phyloP scores from a whole-genome alignment of 208 protist genomes.

The Trypanosoma melophagium region DNA sequence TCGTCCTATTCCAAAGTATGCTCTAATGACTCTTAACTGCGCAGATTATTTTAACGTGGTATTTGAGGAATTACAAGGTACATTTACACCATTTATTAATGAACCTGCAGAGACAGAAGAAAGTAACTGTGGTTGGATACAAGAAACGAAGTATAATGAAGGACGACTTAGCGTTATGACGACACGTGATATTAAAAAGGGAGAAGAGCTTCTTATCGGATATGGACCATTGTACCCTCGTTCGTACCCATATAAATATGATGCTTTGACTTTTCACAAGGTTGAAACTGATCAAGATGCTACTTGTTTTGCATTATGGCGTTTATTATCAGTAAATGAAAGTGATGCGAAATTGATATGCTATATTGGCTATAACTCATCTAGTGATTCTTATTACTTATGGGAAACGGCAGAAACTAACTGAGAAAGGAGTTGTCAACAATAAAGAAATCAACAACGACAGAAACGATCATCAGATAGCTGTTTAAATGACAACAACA shows the following conservation, averaged over 20 bases:
- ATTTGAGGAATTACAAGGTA: slow-evolving; percentile 72
- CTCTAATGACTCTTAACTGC: slow-evolving; percentile 84
- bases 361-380: slow-evolving; percentile 52
- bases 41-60: slow-evolving; percentile 84
- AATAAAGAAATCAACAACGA: background rate
- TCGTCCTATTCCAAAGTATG: slow-evolving; percentile 63
- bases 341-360: slow-evolving; percentile 53
- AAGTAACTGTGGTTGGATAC: slow-evolving; percentile 89
- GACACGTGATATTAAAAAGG: slow-evolving; percentile 52
- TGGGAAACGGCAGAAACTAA: slow-evolving; percentile 29
- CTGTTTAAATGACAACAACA: background rate
- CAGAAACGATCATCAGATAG: background rate
- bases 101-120: slow-evolving; percentile 70
- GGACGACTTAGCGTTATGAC: slow-evolving; percentile 82
- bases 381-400: slow-evolving; percentile 42
- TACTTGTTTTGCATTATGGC: slow-evolving; percentile 71
- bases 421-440: background rate
- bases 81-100: slow-evolving; percentile 88
- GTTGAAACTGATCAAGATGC: slow-evolving; percentile 36
- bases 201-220: slow-evolving; percentile 82
- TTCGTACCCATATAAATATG: slow-evolving; percentile 75
- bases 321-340: slow-evolving; percentile 61
- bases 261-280: slow-evolving; percentile 74
- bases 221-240: slow-evolving; percentile 85
- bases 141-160: slow-evolving; percentile 55